Base-by-base conservation (phyloP, 2,329 filamentous ascomycete species). In the Pseudogymnoascus sp. region DNA sequence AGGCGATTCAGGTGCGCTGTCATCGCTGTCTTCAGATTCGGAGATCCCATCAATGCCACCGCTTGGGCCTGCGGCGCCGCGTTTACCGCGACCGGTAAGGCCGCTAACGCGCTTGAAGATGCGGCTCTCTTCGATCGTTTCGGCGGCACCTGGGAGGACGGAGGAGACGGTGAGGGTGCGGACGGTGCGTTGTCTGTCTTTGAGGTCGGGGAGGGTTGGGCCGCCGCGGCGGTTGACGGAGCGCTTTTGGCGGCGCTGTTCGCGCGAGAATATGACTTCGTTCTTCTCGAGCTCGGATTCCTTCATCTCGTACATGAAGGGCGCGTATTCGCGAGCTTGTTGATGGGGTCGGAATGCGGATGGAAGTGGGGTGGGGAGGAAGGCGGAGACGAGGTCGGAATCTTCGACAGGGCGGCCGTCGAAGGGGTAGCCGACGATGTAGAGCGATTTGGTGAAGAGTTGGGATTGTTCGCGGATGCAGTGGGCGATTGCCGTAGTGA, bases 391-490 rank as follows among this genome's bases (percentile, higher is more conserved):
- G 27, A 99, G 83, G 71, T 99, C 94, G 5, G 91, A 85, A 72
- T 99, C 94, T 68, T 97, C 94, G 21, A 97, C 83, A 2, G 92
- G 92, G 36, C 94, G 85, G 59, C 94, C 94, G 72, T 99, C 94
- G 70, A 99, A 99, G 27, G 92, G 88, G 77, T 99, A 92, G 2
- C 92, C 92, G 61, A 95, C 85, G 69, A 94, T 91, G 76, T 96
- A 97, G 64, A 99, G 79, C 71, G 92, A 95, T 73, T 91, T 89
- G 5, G 92, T 95, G 74, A 97, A 99, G 31, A 97, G 83, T 73
- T 99, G 94, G 41, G 88, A 87, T 76, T 99, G 94, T 75, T 99
- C 94, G 65, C 94, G 89, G 71, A 99, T 99, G 65, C 91, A 96
- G 76, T 99, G 94, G 10, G 94, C 94, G 73, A 99, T 97, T 6